A percentile compares a stretch with the other conserved stretches of the same genome.
Evolutionary conservation across 2,329 filamentous ascomycete species (phyloP).

Genomic region (Cryphonectria nitschkei): DNA sequence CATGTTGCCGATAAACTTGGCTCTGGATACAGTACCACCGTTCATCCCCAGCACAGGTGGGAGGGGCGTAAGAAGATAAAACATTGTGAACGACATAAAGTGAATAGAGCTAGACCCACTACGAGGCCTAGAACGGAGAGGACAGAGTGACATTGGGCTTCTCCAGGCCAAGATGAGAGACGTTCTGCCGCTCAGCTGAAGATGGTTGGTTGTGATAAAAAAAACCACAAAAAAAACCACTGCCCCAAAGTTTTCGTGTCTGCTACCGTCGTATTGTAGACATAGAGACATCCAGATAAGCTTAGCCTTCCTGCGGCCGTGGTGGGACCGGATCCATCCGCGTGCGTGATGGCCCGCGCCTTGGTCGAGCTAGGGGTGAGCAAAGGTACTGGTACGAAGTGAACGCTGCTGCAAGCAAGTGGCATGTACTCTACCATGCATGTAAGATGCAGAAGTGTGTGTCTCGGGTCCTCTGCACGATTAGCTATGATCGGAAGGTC

Average conservation of each 20-base stretch:
- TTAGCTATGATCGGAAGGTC: neutral
- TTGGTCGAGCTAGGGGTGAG: neutral
- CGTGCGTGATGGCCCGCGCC: slow-evolving; percentile 12
- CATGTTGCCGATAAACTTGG: neutral
- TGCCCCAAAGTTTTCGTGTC: too few species aligned
- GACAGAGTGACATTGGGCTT: neutral
- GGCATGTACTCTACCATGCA: neutral
- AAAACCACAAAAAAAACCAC: too few species aligned
- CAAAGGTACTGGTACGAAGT: slow-evolving; percentile 3
- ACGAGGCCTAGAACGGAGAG: neutral
- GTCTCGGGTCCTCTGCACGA: neutral
- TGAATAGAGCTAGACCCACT: neutral
- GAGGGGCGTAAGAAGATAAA: neutral
- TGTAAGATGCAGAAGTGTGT: neutral
- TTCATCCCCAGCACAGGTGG: neutral
- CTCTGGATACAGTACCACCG: neutral
- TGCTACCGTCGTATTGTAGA: neutral
- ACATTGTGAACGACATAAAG: neutral
- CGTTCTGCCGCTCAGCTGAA: neutral
- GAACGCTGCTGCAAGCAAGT: neutral
- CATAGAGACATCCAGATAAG: slow-evolving; percentile 18
- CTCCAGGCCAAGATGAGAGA: neutral
- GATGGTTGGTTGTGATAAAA: neutral
- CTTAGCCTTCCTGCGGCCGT: slow-evolving; percentile 15
- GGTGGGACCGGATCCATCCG: slow-evolving; percentile 25